Base-by-base conservation (phyloP, 2,329 filamentous ascomycete genomes). In the Xylaria sp. region DNA sequence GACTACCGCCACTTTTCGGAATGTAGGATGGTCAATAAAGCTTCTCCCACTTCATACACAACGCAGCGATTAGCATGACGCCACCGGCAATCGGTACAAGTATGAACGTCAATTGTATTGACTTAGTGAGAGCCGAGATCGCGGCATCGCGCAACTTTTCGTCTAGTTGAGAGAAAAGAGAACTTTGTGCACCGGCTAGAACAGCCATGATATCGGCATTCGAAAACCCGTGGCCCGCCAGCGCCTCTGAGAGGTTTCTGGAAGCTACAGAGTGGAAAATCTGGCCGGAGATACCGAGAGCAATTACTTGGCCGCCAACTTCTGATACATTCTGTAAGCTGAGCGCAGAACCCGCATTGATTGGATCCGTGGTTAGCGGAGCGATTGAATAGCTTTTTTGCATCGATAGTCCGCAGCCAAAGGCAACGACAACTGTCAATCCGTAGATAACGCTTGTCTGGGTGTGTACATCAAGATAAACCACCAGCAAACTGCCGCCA, bases 321-420 rank as follows among this genome's bases (percentile, higher is more conserved):
- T 72, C 65, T 5, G 55, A 58, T 15, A 70, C 53, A 22, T 71
- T 72, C 39, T 71, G 67, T 5, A 71, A 27, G 38, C 51, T 66
- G 15, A 69, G 50, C 2, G 53, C 61, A 20, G 53, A 2, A 9
- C 62, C 60, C 7, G 47, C 61, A 38, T 64, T 55, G 0, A 22
- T 29, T 2, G 60, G 63, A 9, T 60, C 59, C 1, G 77, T 76
- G 25, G 76, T 79, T 3, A 75, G 73, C 10, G 74, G 73, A 2
- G 75, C 76, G 42, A 81, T 74, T 0, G 77, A 71, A 69, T 77
- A 80, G 22, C 67, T 67, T 1, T 76, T 74, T 47, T 79, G 75
- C 38, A 77, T 68, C 39, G 73, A 74, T 0, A 73, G 62, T 7
- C 78, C 78, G 11, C 71, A 71, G 5, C 67, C 67, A 22, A 78